Base-by-base conservation (phyloP, 331 rosid species). In the Phaseolus coccineus region DNA sequence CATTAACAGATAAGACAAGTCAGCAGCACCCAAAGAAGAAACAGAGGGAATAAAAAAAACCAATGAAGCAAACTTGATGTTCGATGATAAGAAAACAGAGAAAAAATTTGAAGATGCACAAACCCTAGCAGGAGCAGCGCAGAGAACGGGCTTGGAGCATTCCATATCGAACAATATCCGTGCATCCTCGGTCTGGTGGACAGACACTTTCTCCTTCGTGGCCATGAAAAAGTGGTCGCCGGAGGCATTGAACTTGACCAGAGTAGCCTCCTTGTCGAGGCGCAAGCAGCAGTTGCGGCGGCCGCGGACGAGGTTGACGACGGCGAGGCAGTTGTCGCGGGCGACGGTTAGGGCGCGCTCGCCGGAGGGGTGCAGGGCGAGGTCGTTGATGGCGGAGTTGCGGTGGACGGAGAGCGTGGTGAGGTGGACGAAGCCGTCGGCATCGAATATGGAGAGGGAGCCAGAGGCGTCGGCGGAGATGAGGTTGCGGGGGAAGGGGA, bases 171-270 rank as follows among this genome's bases (percentile, higher is more conserved):
- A 79, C 65, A 95, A 77, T 84, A 95, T 50, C 33, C 83, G 80
- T 1, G 97, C 97, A 75, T 95, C 99, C 85, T 93, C 99, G 0
- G 97, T 89, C 40, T 91, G 87, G 39, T 95, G 99, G 47, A 95
- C 89, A 3, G 87, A 84, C 1, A 89, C 87, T 76, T 72, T 89
- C 76, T 90, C 91, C 47, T 85, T 95, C 56, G 57, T 56, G 1
- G 88, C 92, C 97, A 95, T 84, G 12, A 85, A 87, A 61, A 95
- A 95, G 82, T 74, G 82, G 0, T 91, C 97, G 12, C 97, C 99
- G 1, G 76, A 25, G 1, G 13, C 72, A 69, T 87, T 89, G 58
- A 51, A 95, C 51, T 56, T 64, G 28, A 95, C 97, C 81, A 93
- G 2, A 50, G 90, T 86, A 0, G 99, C 97, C 71, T 91, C 97